phyloP scores from a whole-genome alignment of 768 basidiomycete species.

The Pleurotus platypus region DNA sequence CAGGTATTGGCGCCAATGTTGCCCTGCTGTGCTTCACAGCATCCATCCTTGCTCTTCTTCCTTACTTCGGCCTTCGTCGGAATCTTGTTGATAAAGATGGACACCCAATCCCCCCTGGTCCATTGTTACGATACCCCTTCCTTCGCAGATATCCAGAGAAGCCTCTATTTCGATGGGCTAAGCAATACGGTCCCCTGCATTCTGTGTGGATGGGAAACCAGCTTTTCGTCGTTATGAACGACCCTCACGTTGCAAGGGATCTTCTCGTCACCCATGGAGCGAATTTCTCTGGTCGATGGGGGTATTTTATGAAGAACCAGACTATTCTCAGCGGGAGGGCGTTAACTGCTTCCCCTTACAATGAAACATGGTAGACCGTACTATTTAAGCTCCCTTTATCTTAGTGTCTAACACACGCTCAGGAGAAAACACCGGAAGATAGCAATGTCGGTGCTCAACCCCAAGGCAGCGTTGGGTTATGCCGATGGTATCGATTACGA shows the following conservation, averaged over 20 bases:
- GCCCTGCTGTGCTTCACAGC: too few species aligned
- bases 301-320: slow-evolving; percentile 32
- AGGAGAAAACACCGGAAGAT: slow-evolving; percentile 19
- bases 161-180: slow-evolving; percentile 28
- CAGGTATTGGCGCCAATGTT: too few species aligned
- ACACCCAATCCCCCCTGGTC: slow-evolving; percentile 22
- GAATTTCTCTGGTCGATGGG: slow-evolving; percentile 28
- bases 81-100: slow-evolving; percentile 16
- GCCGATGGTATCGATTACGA: slow-evolving; percentile 17
- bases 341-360: slow-evolving; percentile 29
- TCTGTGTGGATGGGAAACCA: slow-evolving; percentile 36
- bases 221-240: slow-evolving; percentile 32
- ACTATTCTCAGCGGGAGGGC: slow-evolving; percentile 28
- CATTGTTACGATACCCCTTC: slow-evolving; percentile 24
- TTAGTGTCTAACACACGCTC: background rate
- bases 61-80: slow-evolving; percentile 13
- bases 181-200: slow-evolving; percentile 27
- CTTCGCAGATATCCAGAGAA: slow-evolving; percentile 31
- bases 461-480: slow-evolving; percentile 12
- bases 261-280: slow-evolving; percentile 32
- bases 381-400: background rate
- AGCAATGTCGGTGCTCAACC: slow-evolving; percentile 13
- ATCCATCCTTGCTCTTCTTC: background rate
- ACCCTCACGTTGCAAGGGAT: slow-evolving; percentile 28
- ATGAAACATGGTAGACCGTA: slow-evolving; percentile 23